Percentiles rank a stretch among this genome's conserved stretches.
phyloP scores from a whole-genome alignment of 129 eudicot genomes.

The Scalesia atractyloides region DNA sequence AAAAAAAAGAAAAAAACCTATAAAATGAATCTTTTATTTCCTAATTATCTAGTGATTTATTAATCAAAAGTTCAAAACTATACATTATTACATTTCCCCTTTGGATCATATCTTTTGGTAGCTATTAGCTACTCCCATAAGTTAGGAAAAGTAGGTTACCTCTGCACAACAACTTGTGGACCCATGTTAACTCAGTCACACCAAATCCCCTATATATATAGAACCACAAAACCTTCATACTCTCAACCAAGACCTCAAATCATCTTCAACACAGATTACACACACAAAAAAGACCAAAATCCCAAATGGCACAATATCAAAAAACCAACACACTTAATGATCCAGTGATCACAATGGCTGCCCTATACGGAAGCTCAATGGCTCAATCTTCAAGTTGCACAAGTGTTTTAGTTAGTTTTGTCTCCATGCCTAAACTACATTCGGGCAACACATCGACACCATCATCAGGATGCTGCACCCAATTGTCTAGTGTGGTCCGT shows the following conservation, averaged over 20 bases:
- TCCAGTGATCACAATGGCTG: slow-evolving; percentile 31
- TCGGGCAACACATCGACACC: slow-evolving; percentile 45
- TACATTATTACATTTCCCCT: no score
- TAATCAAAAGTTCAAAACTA: no score
- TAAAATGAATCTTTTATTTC: no score
- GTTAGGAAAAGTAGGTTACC: neutral
- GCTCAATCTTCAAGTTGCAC: slow-evolving; percentile 45
- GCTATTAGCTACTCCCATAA: neutral
- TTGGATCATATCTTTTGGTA: neutral
- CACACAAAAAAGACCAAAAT: neutral
- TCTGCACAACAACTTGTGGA: neutral
- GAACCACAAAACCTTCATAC: neutral
- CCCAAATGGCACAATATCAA: slow-evolving; percentile 20
- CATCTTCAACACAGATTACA: neutral
- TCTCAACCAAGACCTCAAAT: neutral
- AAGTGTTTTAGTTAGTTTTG: slow-evolving; percentile 37
- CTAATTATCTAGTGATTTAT: neutral
- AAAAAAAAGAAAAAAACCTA: no score
- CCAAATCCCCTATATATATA: slow-evolving; percentile 13
- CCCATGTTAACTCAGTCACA: neutral
- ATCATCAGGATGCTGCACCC: slow-evolving; percentile 43
- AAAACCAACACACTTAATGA: slow-evolving; percentile 23
- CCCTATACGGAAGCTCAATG: slow-evolving; percentile 30
- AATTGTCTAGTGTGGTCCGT: slow-evolving; percentile 42
- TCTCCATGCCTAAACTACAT: slow-evolving; percentile 50